Evolutionary conservation across 2,329 filamentous ascomycete species (phyloP).

Genomic region (Arthrocladium fulminans): DNA sequence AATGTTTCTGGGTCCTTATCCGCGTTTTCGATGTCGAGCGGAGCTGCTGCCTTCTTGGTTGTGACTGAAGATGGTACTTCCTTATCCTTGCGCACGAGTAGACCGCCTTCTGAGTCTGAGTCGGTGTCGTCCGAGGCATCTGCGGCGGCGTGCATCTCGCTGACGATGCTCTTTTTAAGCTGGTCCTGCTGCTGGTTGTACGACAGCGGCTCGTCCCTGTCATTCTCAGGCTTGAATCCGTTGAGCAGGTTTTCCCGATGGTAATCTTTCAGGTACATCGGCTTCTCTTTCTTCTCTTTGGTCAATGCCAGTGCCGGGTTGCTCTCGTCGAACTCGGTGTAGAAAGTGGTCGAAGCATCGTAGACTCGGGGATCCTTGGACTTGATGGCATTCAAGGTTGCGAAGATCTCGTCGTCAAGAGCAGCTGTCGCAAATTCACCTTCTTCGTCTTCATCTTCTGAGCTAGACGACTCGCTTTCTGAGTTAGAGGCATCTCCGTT

Average conservation of each 20-base stretch:
- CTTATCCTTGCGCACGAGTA: conserved; percentile 64
- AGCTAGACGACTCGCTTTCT: conserved; percentile 51
- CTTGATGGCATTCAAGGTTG: conserved; percentile 76
- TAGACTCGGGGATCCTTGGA: conserved; percentile 88
- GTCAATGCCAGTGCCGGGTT: conserved; percentile 20
- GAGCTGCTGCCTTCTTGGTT: conserved; percentile 38
- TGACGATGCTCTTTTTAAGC: conserved; percentile 66
- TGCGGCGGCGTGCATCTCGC: conserved; percentile 64
- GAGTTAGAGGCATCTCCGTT: no score
- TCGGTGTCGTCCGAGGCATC: conserved; percentile 33
- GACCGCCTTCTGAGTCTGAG: conserved; percentile 52
- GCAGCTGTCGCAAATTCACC: conserved; percentile 77
- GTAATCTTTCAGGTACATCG: conserved; percentile 80
- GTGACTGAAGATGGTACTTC: conserved; percentile 26
- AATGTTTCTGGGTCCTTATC: conserved; percentile 87
- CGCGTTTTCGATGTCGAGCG: conserved; percentile 62
- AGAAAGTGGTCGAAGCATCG: conserved; percentile 71
- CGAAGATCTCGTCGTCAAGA: conserved; percentile 78
- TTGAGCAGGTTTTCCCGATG: conserved; percentile 81
- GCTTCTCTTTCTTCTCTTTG: conserved; percentile 62
- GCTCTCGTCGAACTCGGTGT: conserved; percentile 50
- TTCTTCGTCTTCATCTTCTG: conserved; percentile 82
- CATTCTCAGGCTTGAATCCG: conserved; percentile 52
- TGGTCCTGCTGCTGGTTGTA: conserved; percentile 84
- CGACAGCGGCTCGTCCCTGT: conserved; percentile 52